Conservation (phyloP, 345 rosid genomes). For the Populus alba region DNA sequence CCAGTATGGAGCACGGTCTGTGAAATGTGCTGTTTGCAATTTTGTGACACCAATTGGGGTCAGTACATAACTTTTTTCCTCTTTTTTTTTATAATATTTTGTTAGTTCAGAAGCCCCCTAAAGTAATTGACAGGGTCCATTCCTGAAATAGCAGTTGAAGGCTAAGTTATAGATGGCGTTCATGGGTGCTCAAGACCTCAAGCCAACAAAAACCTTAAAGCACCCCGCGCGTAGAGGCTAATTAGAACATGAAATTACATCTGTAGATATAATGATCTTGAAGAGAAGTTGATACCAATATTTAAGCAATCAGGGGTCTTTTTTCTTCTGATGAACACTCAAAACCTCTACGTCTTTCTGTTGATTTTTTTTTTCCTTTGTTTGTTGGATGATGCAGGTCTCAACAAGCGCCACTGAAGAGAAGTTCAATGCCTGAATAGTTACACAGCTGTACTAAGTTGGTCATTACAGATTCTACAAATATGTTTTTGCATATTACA, state of each 20-base stretch:
- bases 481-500: slow-evolving; percentile 24
- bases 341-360: neutral
- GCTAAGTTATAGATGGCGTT: neutral
- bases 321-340: neutral
- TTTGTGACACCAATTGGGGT: slow-evolving; percentile 87
- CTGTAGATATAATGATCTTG: neutral
- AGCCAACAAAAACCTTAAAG: neutral
- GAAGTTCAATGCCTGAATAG: slow-evolving; percentile 55
- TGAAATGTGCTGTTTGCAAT: slow-evolving; percentile 94
- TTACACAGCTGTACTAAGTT: neutral
- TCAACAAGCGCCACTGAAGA: slow-evolving; percentile 63
- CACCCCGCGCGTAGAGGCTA: neutral
- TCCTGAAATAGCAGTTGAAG: neutral
- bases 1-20: slow-evolving; percentile 88
- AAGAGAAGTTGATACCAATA: neutral
- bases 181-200: neutral
- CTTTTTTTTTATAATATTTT: neutral
- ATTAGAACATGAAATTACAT: neutral
- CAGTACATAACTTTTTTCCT: slow-evolving; percentile 13
- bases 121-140: neutral
- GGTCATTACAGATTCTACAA: neutral
- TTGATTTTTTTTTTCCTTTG: neutral
- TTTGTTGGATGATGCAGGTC: slow-evolving; percentile 51
- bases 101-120: neutral
- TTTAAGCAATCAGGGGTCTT: neutral